Percentiles rank a stretch among this genome's conserved stretches.
These are phyloP conservation scores for Pistacia atlantica DNA, from an alignment of 345 rosid species.

Conservation along the genomic window DNA sequence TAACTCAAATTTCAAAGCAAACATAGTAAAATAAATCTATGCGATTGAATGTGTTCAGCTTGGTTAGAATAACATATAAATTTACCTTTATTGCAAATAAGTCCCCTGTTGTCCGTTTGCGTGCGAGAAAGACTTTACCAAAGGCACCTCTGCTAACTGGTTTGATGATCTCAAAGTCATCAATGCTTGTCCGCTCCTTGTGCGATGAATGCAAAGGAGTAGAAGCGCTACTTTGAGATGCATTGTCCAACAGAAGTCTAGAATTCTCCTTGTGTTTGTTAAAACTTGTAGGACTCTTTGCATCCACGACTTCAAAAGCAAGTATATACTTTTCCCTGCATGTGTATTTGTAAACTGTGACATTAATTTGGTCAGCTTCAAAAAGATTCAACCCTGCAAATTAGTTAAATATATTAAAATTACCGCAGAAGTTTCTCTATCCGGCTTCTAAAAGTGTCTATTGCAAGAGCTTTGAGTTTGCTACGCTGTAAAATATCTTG, in stretches of 20 bases:
- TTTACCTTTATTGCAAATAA: conserved; percentile 85
- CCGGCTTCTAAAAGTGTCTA: conserved; percentile 81
- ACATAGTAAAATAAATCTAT: neutral
- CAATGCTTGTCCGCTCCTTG: conserved; percentile 73
- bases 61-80: conserved; percentile 1
- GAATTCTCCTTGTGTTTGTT: conserved; percentile 44
- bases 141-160: conserved; percentile 87
- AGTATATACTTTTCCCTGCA: conserved; percentile 77
- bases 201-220: conserved; percentile 53
- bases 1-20: neutral
- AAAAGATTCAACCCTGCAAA: conserved; percentile 13
- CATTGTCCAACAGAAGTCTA: conserved; percentile 39
- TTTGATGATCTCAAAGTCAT: conserved; percentile 84
- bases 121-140: conserved; percentile 88
- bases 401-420: conserved; percentile 10
- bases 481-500: conserved; percentile 67
- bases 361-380: conserved; percentile 12
- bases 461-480: conserved; percentile 75
- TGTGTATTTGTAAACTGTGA: conserved; percentile 4
- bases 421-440: conserved; percentile 76
- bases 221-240: conserved; percentile 49
- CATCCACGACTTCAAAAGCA: conserved; percentile 56
- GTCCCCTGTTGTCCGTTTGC: conserved; percentile 82
- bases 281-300: conserved; percentile 41
- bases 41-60: too few relatives aligned